Base-by-base conservation (phyloP, 768 basidiomycete genomes). In the Tephrocybe sp. region DNA sequence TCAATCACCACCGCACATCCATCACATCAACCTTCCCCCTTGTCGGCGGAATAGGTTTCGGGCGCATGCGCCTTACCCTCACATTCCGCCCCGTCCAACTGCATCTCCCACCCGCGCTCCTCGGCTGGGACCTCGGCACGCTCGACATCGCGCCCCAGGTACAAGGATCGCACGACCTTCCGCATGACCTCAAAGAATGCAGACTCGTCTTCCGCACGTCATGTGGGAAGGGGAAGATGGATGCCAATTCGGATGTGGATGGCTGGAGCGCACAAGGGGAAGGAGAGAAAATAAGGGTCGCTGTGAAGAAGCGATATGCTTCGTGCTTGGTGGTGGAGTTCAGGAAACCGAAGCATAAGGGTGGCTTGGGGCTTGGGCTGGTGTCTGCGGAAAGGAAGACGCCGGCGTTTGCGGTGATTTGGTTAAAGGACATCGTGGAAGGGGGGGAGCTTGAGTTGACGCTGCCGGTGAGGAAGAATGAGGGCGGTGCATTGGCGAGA, bases 91-190 rank as follows among this genome's bases (percentile, higher is more conserved):
- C 81, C 45, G 74, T 89, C 38, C 77, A 85, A 54, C 70, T 79
- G 11, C 68, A 75, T 43, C 73, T 89, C 1, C 83, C 85, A 0
- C 74, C 68, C 6, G 71, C 76, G 21, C 71, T 87, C 34, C 69
- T 74, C 11, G 87, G 87, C 6, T 86, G 84, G 81, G 84, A 88
- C 42, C 77, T 84, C 7, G 84, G 83, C 28, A 87, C 84, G 0
- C 73, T 90, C 34, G 83, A 84, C 49, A 64, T 83, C 34, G 59
- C 58, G 8, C 62, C 69, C 4, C 51, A 57, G 22, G 73, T 71
- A 19, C 60, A 62, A 5, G 57, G 65, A 2, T 60, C 61, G 1
- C 52, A 59, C 7, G 52, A 65, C 16, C 54, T 75, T 9, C 60
- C 66, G 0, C 54, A 53, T 0, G 73, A 76, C 35, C 61, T 79